Percentiles rank a stretch among this genome's conserved stretches.
Conservation (phyloP, 352 stramenopile genomes). For the Globisporangium cystogenes region DNA sequence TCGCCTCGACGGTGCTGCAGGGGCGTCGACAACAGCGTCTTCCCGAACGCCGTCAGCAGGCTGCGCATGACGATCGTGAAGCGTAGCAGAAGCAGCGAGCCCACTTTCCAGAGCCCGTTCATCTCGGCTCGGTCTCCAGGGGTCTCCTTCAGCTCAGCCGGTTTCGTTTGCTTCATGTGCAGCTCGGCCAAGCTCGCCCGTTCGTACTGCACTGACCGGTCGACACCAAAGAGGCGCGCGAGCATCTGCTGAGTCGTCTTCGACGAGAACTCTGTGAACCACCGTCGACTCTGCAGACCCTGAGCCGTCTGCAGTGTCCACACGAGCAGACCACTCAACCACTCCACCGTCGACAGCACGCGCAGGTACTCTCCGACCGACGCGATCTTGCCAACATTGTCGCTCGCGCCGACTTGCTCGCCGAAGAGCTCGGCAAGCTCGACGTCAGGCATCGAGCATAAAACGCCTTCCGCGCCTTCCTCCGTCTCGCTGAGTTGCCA, state of each 20-base stretch:
- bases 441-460: slow-evolving; percentile 57
- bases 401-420: slow-evolving; percentile 1
- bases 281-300: slow-evolving; percentile 62
- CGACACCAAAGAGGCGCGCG: slow-evolving; percentile 60
- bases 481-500: slow-evolving; percentile 39
- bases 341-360: slow-evolving; percentile 64
- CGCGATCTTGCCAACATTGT: slow-evolving; percentile 29
- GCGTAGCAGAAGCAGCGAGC: slow-evolving; percentile 68
- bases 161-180: slow-evolving; percentile 31
- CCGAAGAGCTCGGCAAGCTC: slow-evolving; percentile 27
- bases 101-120: slow-evolving; percentile 72
- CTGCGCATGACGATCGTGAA: slow-evolving; percentile 70
- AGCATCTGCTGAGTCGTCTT: slow-evolving; percentile 51
- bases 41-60: slow-evolving; percentile 56
- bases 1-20: slow-evolving; percentile 65
- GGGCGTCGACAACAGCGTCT: slow-evolving; percentile 56
- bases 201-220: slow-evolving; percentile 69
- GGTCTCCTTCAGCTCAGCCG: not conserved
- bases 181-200: slow-evolving; percentile 52
- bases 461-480: slow-evolving; percentile 48
- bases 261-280: slow-evolving; percentile 70
- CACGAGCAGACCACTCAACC: slow-evolving; percentile 64
- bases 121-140: slow-evolving; percentile 1
- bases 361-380: slow-evolving; percentile 61
- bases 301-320: slow-evolving; percentile 79